Base-by-base conservation (phyloP, 495 filamentous ascomycete species). In the Terfezia boudieri region DNA sequence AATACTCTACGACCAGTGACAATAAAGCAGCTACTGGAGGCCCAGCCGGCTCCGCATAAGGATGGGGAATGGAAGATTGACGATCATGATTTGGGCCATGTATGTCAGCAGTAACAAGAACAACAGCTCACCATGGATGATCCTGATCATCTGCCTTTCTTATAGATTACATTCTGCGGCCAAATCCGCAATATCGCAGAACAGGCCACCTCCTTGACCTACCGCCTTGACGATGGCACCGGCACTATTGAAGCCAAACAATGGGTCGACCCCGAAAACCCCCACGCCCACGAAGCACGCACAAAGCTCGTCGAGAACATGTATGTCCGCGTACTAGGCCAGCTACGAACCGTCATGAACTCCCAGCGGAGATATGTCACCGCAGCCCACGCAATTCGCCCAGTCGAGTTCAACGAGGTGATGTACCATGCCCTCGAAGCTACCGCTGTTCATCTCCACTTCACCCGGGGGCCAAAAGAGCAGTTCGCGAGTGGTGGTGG, bases 221-320 rank as follows among this genome's bases (percentile, higher is more conserved):
- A 93, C 76, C 82, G 78, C 60, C 69, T 96, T 59, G 92, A 96
- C 69, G 90, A 98, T 70, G 90, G 92, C 67, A 96, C 90, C 0
- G 90, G 85, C 56, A 73, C 77, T 32, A 78, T 94, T 55, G 90
- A 98, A 71, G 87, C 86, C 43, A 95, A 94, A 72, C 78, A 84
- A 67, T 96, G 86, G 85, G 70, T 87, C 20, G 85, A 94, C 69
- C 65, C 73, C 8, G 74, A 76, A 52, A 73, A 76, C 32, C 69
- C 67, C 36, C 74, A 74, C 67, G 59, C 62, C 9, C n/a, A 51
- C 11, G 11, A 16, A 26, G 57, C 66, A 35, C 76, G 74, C 58
- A 62, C 68, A 36, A 75, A 76, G 64, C 64, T 77, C 38, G 66
- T 71, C 55, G 71, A 82, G 58, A 81, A 85, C 59, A 74, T 77